Percentiles rank a stretch among this genome's conserved stretches.
Conservation (phyloP, 768 basidiomycete species). For the Agrocybe pediades region DNA sequence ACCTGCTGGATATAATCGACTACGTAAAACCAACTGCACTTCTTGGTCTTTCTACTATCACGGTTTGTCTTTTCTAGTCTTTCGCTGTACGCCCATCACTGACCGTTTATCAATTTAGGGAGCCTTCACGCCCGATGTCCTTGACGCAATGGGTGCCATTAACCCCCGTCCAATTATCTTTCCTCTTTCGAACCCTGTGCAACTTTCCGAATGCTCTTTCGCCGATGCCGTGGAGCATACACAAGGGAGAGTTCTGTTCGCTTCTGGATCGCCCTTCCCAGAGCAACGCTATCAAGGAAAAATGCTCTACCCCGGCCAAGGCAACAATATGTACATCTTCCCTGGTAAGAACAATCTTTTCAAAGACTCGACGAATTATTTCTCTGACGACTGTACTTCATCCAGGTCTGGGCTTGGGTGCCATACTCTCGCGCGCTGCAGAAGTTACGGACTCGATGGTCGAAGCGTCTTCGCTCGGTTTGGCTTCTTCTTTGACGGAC, state of each 20-base stretch:
- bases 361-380: background rate
- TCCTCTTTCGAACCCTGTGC: conserved; percentile 88
- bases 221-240: conserved; percentile 73
- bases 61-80: conserved; percentile 32
- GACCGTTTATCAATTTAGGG: conserved; percentile 37
- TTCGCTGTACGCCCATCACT: background rate
- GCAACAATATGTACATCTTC: conserved; percentile 94
- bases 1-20: conserved; percentile 76
- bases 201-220: conserved; percentile 82
- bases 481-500: conserved; percentile 69
- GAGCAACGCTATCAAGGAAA: conserved; percentile 56
- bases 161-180: conserved; percentile 90
- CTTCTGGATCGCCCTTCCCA: conserved; percentile 86
- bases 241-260: conserved; percentile 78
- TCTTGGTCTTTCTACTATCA: conserved; percentile 86
- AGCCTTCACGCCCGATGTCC: conserved; percentile 73
- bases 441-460: conserved; percentile 87
- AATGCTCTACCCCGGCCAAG: conserved; percentile 78
- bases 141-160: conserved; percentile 74
- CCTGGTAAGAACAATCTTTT: conserved; percentile 44
- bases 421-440: conserved; percentile 68
- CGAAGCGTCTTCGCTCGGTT: conserved; percentile 81
- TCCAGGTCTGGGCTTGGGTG: conserved; percentile 74
- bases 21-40: conserved; percentile 88
- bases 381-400: conserved; percentile 20